These are phyloP conservation scores for Glycine tomentella DNA, from an alignment of 306 rosid genomes.

Conservation along the genomic window DNA sequence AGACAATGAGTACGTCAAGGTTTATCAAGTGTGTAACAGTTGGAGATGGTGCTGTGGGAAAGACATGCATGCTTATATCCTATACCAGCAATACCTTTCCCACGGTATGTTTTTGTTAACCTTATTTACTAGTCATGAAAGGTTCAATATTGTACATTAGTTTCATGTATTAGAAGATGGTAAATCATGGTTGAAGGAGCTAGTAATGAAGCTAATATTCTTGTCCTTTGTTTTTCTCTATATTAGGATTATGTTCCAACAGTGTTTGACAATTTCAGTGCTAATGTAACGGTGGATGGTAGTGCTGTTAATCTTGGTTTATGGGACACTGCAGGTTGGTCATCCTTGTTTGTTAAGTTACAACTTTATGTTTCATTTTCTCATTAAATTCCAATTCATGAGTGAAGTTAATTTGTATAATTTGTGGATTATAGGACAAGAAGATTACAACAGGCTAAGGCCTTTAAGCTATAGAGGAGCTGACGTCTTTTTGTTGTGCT, in stretches of 20 bases:
- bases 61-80: conserved; percentile 97
- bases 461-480: conserved; percentile 98
- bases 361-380: neutral
- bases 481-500: conserved; percentile 90
- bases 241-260: conserved; percentile 85
- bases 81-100: conserved; percentile 95
- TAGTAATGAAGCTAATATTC: conserved; percentile 28
- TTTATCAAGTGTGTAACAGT: conserved; percentile 96
- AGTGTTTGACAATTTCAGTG: conserved; percentile 79
- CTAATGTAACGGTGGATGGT: conserved; percentile 71
- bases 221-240: conserved; percentile 11
- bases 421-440: conserved; percentile 70
- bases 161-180: neutral
- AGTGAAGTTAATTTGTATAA: neutral
- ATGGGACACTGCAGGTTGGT: conserved; percentile 83
- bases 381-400: conserved; percentile 3
- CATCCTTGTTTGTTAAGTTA: neutral
- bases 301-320: conserved; percentile 74
- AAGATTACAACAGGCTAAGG: conserved; percentile 95
- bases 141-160: conserved; percentile 14
- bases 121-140: neutral
- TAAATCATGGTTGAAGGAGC: conserved; percentile 19
- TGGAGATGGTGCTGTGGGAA: conserved; percentile 97
- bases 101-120: conserved; percentile 58
- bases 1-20: conserved; percentile 79